phyloP scores from a whole-genome alignment of 2,329 filamentous ascomycete genomes.

The Lecanicillium sp. region DNA sequence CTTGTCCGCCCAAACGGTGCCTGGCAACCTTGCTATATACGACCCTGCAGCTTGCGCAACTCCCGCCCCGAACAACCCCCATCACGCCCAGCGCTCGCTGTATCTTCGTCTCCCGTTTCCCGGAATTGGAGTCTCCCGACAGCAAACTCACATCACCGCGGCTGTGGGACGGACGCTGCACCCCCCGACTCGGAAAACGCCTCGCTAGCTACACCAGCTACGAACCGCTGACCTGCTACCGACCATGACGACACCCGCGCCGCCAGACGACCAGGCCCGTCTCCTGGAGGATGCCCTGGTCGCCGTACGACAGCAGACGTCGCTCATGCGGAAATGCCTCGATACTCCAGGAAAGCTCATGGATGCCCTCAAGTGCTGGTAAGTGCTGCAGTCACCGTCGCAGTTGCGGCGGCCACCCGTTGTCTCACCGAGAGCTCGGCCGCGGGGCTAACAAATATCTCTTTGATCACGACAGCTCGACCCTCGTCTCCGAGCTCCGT shows the following conservation, averaged over 20 bases:
- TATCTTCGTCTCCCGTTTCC: too few species aligned
- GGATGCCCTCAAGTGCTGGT: constrained; percentile 99
- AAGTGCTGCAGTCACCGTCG: constrained; percentile 39
- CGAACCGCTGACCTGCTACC: not conserved
- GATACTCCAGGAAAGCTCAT: constrained; percentile 98
- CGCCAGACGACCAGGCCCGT: constrained; percentile 76
- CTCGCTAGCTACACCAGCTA: not conserved
- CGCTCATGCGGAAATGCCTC: constrained; percentile 94
- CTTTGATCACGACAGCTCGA: constrained; percentile 60
- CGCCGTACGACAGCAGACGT: constrained; percentile 94
- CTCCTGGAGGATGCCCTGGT: constrained; percentile 95
- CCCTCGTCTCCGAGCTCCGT: constrained; percentile 93
- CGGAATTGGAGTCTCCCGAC: too few species aligned
- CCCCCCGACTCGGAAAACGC: too few species aligned
- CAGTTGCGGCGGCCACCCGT: not conserved
- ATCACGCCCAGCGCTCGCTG: too few species aligned
- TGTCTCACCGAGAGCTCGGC: not conserved
- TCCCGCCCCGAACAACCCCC: too few species aligned
- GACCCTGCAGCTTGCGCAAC: not conserved
- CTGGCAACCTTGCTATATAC: not conserved
- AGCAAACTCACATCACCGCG: too few species aligned
- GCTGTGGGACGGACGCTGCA: too few species aligned
- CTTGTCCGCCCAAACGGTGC: not conserved
- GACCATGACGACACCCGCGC: constrained; percentile 49
- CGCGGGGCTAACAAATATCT: not conserved